These are phyloP conservation scores for Gymnopus androsaceus DNA, from an alignment of 1,284 basidiomycete genomes.

Conservation along the genomic window DNA sequence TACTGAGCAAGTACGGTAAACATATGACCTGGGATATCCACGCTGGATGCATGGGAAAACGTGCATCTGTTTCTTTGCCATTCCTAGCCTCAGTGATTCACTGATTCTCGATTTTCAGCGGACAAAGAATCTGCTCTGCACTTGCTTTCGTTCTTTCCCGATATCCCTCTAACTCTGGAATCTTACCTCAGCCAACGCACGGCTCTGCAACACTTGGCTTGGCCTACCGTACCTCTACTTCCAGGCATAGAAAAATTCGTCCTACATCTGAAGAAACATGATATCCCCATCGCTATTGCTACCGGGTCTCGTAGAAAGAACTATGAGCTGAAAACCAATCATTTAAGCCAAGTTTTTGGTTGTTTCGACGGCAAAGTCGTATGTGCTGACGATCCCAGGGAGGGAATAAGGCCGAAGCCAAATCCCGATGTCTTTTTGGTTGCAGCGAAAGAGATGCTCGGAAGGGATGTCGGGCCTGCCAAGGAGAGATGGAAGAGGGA, in stretches of 20 bases:
- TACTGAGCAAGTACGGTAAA: constrained; percentile 70
- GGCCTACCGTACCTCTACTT: constrained; percentile 67
- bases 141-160: constrained; percentile 75
- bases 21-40: constrained; percentile 85
- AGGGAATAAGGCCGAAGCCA: constrained; percentile 62
- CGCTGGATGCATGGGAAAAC: constrained; percentile 80
- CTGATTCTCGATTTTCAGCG: constrained; percentile 42
- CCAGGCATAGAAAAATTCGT: constrained; percentile 70
- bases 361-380: constrained; percentile 64
- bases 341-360: constrained; percentile 60
- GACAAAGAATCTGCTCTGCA: constrained; percentile 63
- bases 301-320: constrained; percentile 70
- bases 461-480: constrained; percentile 52
- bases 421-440: constrained; percentile 73
- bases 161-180: constrained; percentile 60
- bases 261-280: constrained; percentile 61
- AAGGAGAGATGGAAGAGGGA: constrained; percentile 45
- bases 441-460: constrained; percentile 60
- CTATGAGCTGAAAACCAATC: constrained; percentile 63
- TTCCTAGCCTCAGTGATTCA: constrained; percentile 4
- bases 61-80: constrained; percentile 40
- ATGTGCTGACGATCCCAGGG: constrained; percentile 64
- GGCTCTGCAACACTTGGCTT: constrained; percentile 57
- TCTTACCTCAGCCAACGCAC: constrained; percentile 60
- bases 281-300: constrained; percentile 74